phyloP scores from a whole-genome alignment of 176 grass and related monocot species.

The Urochloa ruziziensis region DNA sequence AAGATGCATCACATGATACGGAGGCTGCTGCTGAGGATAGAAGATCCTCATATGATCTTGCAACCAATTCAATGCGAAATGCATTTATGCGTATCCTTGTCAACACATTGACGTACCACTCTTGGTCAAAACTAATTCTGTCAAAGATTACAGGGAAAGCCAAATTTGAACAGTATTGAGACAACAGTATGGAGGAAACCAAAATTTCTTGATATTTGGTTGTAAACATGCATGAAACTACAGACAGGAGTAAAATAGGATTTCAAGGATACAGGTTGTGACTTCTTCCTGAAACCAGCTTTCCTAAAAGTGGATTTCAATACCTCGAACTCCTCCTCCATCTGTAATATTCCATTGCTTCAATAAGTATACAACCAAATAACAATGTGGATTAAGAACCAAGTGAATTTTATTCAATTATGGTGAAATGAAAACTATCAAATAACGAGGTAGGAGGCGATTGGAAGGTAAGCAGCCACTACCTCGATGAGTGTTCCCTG shows the following conservation, averaged over 20 bases:
- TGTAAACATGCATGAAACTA: background rate
- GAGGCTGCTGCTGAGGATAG: constrained; percentile 61
- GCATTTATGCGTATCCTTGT: constrained; percentile 94
- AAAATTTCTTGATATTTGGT: background rate
- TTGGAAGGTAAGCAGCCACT: background rate
- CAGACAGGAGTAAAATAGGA: background rate
- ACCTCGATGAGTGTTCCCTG: constrained; percentile 53
- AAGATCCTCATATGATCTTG: constrained; percentile 75
- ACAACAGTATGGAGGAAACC: constrained; percentile 40
- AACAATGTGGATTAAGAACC: constrained; percentile 1
- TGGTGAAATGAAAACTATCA: background rate
- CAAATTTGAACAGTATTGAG: background rate
- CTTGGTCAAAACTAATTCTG: constrained; percentile 73
- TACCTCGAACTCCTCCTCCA: constrained; percentile 61
- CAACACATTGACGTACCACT: constrained; percentile 91
- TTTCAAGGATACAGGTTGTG: constrained; percentile 71
- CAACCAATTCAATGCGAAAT: constrained; percentile 84
- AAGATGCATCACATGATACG: constrained; percentile 62
- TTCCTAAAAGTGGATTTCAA: constrained; percentile 58
- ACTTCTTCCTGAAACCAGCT: constrained; percentile 55
- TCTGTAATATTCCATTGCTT: constrained; percentile 43
- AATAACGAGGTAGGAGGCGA: background rate
- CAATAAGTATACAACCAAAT: constrained; percentile 5
- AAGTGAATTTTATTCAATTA: background rate
- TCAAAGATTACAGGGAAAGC: constrained; percentile 35